Base-by-base conservation (phyloP, 140 eudicot species). In the Oenanthe javanica region DNA sequence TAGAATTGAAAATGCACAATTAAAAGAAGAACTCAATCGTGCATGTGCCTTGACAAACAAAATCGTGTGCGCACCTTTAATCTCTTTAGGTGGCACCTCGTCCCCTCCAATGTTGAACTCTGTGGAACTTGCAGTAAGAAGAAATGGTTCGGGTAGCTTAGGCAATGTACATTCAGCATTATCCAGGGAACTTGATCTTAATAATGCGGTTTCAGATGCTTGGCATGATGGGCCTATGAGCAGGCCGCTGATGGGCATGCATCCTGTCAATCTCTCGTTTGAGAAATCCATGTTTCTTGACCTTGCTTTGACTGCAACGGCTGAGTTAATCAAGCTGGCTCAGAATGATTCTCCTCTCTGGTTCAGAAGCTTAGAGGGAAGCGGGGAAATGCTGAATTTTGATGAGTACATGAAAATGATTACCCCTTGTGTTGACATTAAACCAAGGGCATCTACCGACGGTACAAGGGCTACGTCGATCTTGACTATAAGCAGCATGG, bases 401-500 rank as follows among this genome's bases (percentile, higher is more conserved):
- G 96, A 87, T 0, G 98, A 93, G 81, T 93, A 93, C 79, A 19
- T 79, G 9, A 86, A 85, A 74, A 54, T 79, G 25, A 86, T 88
- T 69, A 86, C 90, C 16, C 91, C 89, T 71, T 84, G 88, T 64
- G 81, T 91, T 55, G 95, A 96, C 27, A 80, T 84, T 85, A 89
- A 85, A 80, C 93, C 93, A 0, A 84, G 71, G 18, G 89, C 84
- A 47, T 85, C 78, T 18, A 81, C 90, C 27, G 98, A 93, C 31
- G 98, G 96, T 46, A 84, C 98, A n/a, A 84, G 91, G 82, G 97
- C 94, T 70, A 79, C 75, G 3, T 90, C 97, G 0, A 66, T 86
- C 16, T 86, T 88, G 47, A 79, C 84, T 78, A 83, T 86, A 79
- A 87, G 80, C 59, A 87, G 97, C 81, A 80, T 85, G 86, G 82